Percentiles rank a stretch among this genome's conserved stretches.
phyloP scores from a whole-genome alignment of 106 monocot genomes.

The Gastrodia elata region DNA sequence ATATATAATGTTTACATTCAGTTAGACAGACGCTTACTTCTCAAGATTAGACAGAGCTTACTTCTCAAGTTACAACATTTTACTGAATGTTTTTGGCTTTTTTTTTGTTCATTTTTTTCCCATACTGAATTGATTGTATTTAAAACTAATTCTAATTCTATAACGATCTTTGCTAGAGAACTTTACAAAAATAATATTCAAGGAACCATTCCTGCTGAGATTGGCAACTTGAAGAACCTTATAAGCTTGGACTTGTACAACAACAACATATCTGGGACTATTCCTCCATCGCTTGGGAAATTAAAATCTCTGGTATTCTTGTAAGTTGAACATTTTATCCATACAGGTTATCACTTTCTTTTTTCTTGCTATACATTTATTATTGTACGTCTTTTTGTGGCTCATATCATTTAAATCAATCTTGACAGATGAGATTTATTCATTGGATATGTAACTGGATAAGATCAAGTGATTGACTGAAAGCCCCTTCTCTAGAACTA shows the following conservation, averaged over 20 bases:
- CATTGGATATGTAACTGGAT: no score
- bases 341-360: neutral
- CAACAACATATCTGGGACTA: conserved; percentile 86
- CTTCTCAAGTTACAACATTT: no score
- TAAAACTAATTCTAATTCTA: neutral
- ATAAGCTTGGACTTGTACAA: conserved; percentile 95
- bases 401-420: no score
- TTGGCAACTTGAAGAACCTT: conserved; percentile 77
- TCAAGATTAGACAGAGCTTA: no score
- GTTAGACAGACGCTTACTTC: no score
- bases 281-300: conserved; percentile 73
- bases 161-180: conserved; percentile 37
- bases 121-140: neutral
- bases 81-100: no score
- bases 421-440: neutral
- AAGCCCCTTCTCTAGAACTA: no score
- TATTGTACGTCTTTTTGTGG: no score
- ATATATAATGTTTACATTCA: no score
- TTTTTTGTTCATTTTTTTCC: no score
- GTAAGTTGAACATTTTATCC: conserved; percentile 37
- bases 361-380: neutral
- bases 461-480: no score
- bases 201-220: conserved; percentile 70
- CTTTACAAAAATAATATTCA: conserved; percentile 84
- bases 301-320: conserved; percentile 90